Evolutionary conservation across 495 filamentous ascomycete species (phyloP).

Genomic region (Sporormia fimetaria): DNA sequence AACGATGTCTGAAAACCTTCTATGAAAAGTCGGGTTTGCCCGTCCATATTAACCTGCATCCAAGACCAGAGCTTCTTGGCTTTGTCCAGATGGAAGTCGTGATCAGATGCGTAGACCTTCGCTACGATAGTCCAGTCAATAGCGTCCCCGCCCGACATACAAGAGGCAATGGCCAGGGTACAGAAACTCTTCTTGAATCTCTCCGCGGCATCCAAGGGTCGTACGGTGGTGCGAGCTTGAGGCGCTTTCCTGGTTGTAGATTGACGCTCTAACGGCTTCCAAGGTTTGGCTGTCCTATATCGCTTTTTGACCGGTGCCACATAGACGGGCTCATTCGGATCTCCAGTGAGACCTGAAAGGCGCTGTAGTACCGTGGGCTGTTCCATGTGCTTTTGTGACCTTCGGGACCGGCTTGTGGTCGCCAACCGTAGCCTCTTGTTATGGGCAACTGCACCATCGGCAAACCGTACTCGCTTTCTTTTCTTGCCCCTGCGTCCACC

Average conservation of each 20-base stretch:
- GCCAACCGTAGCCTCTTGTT: no score
- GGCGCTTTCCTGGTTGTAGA: no score
- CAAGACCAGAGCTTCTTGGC: slow-evolving; percentile 44
- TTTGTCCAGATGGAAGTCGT: slow-evolving; percentile 9
- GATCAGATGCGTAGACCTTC: slow-evolving; percentile 48
- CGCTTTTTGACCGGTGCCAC: background rate
- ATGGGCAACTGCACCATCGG: no score
- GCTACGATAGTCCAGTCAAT: slow-evolving; percentile 67
- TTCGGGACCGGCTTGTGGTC: background rate
- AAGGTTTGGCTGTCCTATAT: no score
- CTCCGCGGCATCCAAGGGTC: background rate
- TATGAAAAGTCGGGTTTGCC: slow-evolving; percentile 56
- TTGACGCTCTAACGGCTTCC: no score
- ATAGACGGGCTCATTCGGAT: slow-evolving; percentile 13
- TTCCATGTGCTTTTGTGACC: background rate
- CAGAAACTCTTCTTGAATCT: slow-evolving; percentile 12
- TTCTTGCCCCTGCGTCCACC: background rate
- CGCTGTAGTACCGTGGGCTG: slow-evolving; percentile 13
- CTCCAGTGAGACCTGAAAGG: slow-evolving; percentile 16
- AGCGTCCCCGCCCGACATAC: slow-evolving; percentile 58
- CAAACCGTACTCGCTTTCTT: background rate
- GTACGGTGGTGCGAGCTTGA: background rate
- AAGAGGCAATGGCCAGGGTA: slow-evolving; percentile 48
- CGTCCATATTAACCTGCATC: slow-evolving; percentile 46
- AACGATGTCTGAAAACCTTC: slow-evolving; percentile 67